Conservation (phyloP, 2,329 filamentous ascomycete genomes). For the Pseudogymnoascus sp. region DNA sequence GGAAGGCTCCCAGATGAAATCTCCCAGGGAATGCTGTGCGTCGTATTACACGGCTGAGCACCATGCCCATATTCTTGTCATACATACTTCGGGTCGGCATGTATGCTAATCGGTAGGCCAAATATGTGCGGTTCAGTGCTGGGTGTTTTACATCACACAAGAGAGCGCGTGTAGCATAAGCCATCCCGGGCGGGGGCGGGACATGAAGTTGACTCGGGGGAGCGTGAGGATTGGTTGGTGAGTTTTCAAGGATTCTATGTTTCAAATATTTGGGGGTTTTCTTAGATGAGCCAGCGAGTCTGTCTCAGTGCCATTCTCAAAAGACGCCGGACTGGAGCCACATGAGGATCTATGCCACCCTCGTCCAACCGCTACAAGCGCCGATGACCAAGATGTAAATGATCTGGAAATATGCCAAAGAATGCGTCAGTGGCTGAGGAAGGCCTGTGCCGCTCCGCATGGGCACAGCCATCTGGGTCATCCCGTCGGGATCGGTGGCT, state of each 20-base stretch:
- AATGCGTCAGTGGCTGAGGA: neutral
- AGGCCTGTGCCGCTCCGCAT: neutral
- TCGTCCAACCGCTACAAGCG: neutral
- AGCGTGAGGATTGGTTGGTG: neutral
- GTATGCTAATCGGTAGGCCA: neutral
- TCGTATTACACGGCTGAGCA: conserved; percentile 8
- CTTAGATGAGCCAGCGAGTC: neutral
- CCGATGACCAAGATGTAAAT: neutral
- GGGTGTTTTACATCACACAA: neutral
- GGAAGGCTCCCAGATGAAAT: neutral
- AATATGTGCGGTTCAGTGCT: neutral
- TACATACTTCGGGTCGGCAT: neutral
- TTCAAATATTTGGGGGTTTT: neutral
- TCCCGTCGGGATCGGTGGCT: neutral
- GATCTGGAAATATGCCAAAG: neutral
- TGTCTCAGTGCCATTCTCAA: neutral
- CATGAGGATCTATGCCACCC: neutral
- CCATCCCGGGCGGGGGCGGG: neutral
- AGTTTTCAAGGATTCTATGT: neutral
- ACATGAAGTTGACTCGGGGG: neutral
- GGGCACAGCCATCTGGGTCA: neutral
- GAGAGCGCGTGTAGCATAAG: neutral
- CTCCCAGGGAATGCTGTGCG: neutral
- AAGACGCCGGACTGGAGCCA: neutral
- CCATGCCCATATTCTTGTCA: neutral